A percentile compares a stretch with the other conserved stretches of the same genome.
Conservation (phyloP, 805 yeast species). For the Pichia occidentalis region DNA sequence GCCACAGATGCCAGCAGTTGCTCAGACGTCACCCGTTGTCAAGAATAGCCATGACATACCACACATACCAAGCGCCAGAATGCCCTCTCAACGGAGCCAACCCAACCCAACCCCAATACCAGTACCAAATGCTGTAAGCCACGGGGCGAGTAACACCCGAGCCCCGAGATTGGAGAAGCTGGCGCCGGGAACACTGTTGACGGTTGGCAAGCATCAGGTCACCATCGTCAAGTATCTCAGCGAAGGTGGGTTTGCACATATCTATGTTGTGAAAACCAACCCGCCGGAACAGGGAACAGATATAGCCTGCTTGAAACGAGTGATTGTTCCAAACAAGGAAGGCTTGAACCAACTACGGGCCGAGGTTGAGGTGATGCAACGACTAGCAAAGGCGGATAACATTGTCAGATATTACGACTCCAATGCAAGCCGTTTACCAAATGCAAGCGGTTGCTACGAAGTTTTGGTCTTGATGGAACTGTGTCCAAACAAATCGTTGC, state of each 20-base stretch:
- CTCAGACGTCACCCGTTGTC: too few relatives aligned
- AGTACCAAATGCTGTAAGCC: slow-evolving; percentile 2
- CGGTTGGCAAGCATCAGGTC: slow-evolving; percentile 44
- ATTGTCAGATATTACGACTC: slow-evolving; percentile 92
- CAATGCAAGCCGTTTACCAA: slow-evolving; percentile 72
- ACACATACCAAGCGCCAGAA: too few relatives aligned
- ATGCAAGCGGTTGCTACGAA: slow-evolving; percentile 54
- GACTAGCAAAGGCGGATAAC: slow-evolving; percentile 68
- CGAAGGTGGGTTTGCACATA: slow-evolving; percentile 85
- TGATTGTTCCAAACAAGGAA: slow-evolving; percentile 88
- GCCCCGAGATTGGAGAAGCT: slow-evolving; percentile 16
- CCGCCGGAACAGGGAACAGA: slow-evolving; percentile 51
- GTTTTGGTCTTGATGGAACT: slow-evolving; percentile 89
- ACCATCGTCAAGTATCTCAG: slow-evolving; percentile 36
- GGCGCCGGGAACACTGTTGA: slow-evolving; percentile 36
- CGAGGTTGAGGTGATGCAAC: slow-evolving; percentile 96
- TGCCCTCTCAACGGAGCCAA: background rate
- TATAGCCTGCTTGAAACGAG: slow-evolving; percentile 84
- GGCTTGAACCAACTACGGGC: slow-evolving; percentile 78
- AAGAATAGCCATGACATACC: too few relatives aligned
- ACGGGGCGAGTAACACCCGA: background rate
- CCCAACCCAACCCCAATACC: background rate
- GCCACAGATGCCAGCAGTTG: slow-evolving; percentile 1
- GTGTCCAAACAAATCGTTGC: slow-evolving; percentile 78
- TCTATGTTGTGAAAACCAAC: slow-evolving; percentile 67